phyloP scores from a whole-genome alignment of 2,329 filamentous ascomycete species.

The Tolypocladium nubicola region DNA sequence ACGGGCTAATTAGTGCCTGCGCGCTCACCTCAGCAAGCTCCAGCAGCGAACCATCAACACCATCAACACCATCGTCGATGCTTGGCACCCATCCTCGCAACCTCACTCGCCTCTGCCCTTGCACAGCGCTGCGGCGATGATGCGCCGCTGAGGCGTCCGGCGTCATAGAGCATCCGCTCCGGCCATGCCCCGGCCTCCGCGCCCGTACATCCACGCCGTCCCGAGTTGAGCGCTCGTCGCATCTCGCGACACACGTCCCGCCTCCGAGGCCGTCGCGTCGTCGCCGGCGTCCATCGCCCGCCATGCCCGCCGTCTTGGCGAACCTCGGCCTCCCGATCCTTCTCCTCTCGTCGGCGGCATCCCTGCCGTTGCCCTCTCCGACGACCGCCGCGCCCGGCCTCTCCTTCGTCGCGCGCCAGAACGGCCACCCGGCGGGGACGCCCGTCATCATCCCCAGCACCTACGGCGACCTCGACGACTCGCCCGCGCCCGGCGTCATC shows the following conservation, averaged over 20 bases:
- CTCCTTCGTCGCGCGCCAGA: slow-evolving; percentile 1
- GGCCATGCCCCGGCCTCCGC: background rate
- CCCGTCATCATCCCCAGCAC: slow-evolving; percentile 22
- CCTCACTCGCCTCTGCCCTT: background rate
- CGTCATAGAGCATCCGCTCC: background rate
- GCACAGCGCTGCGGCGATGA: background rate
- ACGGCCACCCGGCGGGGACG: slow-evolving; percentile 9
- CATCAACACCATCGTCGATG: background rate
- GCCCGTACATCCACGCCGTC: background rate
- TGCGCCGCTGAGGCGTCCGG: background rate
- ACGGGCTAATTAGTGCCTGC: no score
- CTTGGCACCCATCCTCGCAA: background rate
- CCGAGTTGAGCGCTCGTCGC: background rate
- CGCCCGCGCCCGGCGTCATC: slow-evolving; percentile 29
- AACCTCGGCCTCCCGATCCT: background rate
- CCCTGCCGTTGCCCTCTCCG: background rate
- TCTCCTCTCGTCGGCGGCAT: background rate
- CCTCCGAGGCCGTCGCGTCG: background rate
- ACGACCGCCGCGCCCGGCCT: background rate
- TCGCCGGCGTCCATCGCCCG: background rate
- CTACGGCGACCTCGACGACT: slow-evolving; percentile 25
- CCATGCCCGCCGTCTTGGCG: background rate
- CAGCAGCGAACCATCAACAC: background rate
- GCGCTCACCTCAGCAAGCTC: no score
- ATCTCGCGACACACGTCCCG: background rate